These are phyloP conservation scores for Suaeda aralocaspica DNA, from an alignment of 148 eudicot genomes.

Conservation along the genomic window DNA sequence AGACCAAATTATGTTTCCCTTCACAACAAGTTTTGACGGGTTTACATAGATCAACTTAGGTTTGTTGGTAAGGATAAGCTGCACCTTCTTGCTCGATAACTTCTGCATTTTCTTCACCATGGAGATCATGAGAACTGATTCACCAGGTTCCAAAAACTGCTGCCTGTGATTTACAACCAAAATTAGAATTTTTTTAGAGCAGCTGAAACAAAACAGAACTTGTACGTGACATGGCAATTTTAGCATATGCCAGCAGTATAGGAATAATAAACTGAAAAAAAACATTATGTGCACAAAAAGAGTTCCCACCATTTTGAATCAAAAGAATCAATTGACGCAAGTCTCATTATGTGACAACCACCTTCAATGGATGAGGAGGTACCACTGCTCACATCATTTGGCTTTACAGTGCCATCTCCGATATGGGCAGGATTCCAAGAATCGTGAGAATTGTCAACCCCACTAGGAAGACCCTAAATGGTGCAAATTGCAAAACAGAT, in stretches of 20 bases:
- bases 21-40: slow-evolving; percentile 77
- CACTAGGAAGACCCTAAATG: slow-evolving; percentile 45
- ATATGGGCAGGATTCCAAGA: slow-evolving; percentile 73
- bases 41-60: slow-evolving; percentile 88
- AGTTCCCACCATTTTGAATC: slow-evolving; percentile 83
- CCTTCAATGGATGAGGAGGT: slow-evolving; percentile 64
- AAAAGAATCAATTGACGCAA: slow-evolving; percentile 95
- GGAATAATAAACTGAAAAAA: background rate
- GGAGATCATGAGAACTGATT: slow-evolving; percentile 94
- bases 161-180: slow-evolving; percentile 55
- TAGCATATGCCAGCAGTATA: background rate
- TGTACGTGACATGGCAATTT: background rate
- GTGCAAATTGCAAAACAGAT: slow-evolving; percentile 16
- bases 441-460: slow-evolving; percentile 50
- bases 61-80: slow-evolving; percentile 93
- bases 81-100: slow-evolving; percentile 93
- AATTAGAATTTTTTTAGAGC: background rate
- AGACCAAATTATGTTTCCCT: slow-evolving; percentile 86
- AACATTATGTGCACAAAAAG: slow-evolving; percentile 3
- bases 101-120: slow-evolving; percentile 92
- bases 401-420: slow-evolving; percentile 57
- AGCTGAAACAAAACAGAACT: background rate
- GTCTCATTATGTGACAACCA: slow-evolving; percentile 64
- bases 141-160: slow-evolving; percentile 89
- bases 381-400: slow-evolving; percentile 51